A percentile compares a stretch with the other conserved stretches of the same genome.
Evolutionary conservation across 768 basidiomycete species (phyloP).

Genomic region (Trametes cinnabarina): DNA sequence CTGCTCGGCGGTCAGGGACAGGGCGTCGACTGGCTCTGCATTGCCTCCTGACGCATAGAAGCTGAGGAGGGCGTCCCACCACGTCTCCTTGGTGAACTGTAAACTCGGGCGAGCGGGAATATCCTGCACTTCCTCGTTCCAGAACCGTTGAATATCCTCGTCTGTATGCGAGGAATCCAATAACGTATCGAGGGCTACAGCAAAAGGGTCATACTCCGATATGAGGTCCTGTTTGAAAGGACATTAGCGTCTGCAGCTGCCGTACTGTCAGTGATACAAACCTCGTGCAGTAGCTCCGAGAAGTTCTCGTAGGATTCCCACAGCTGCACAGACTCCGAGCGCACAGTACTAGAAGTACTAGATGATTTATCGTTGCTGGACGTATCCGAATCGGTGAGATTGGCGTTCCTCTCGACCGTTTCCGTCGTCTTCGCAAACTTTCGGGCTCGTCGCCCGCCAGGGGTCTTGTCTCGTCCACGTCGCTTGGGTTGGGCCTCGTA

Average conservation of each 20-base stretch:
- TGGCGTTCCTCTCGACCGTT: not conserved
- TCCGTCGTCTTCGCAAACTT: not conserved
- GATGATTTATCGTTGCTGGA: slow-evolving; percentile 42
- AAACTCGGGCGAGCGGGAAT: slow-evolving; percentile 53
- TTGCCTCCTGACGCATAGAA: slow-evolving; percentile 39
- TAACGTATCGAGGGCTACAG: not conserved
- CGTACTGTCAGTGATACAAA: slow-evolving; percentile 38
- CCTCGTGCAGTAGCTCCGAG: slow-evolving; percentile 37
- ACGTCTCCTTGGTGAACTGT: slow-evolving; percentile 66
- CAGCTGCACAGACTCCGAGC: slow-evolving; percentile 50
- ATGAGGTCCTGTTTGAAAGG: not conserved
- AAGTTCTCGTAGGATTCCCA: slow-evolving; percentile 47
- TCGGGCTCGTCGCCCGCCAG: slow-evolving; percentile 5
- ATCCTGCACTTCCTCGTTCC: not conserved
- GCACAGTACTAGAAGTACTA: slow-evolving; percentile 62
- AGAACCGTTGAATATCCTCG: not conserved
- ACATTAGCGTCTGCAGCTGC: slow-evolving; percentile 44
- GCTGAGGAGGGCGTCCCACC: slow-evolving; percentile 73
- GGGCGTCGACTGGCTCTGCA: not conserved
- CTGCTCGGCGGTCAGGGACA: slow-evolving; percentile 25
- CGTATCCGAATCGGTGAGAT: not conserved
- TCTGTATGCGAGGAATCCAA: not conserved
- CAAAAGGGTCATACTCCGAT: slow-evolving; percentile 14
- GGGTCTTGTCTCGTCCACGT: slow-evolving; percentile 11
- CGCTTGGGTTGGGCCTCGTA: slow-evolving; percentile 12